Evolutionary conservation across 352 stramenopile species (phyloP).

Genomic region (Phytophthora sansomeana): DNA sequence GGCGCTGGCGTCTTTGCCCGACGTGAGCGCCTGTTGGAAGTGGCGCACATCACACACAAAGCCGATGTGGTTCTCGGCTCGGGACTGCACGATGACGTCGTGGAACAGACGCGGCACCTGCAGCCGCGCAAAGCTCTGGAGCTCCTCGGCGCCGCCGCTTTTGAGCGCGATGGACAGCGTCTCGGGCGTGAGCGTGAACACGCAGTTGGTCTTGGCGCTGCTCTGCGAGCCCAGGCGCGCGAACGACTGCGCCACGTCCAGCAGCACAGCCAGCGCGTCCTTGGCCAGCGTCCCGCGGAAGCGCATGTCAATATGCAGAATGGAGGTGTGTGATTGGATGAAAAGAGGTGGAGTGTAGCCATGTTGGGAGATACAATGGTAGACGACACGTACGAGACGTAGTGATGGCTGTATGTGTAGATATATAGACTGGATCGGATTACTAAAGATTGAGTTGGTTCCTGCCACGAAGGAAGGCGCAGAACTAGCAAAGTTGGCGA

Average conservation of each 20-base stretch:
- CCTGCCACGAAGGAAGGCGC: conserved; percentile 42
- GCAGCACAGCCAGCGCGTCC: conserved; percentile 77
- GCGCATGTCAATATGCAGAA: conserved; percentile 53
- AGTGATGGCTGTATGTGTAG: not conserved
- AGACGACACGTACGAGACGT: too few relatives aligned
- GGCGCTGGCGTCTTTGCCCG: conserved; percentile 78
- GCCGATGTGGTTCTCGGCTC: conserved; percentile 81
- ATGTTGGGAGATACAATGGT: conserved; percentile 4
- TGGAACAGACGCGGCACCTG: conserved; percentile 73
- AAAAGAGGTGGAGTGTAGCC: conserved; percentile 7
- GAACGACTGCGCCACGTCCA: conserved; percentile 82
- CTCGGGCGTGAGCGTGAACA: conserved; percentile 78
- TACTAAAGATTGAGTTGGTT: conserved; percentile 81
- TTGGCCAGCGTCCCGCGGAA: conserved; percentile 83
- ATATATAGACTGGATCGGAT: conserved; percentile 68
- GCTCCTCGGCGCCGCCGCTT: conserved; percentile 70
- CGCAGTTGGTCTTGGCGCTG: conserved; percentile 68
- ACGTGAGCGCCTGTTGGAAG: conserved; percentile 76
- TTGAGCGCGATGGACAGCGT: conserved; percentile 73
- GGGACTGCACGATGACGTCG: conserved; percentile 77
- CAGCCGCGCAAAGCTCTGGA: conserved; percentile 81
- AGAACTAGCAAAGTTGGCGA: conserved; percentile 21
- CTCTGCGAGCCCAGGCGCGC: conserved; percentile 63
- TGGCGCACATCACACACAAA: conserved; percentile 81
- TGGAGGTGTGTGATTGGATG: conserved; percentile 20